These are phyloP conservation scores for Kluyveromyces starmeri DNA, from an alignment of 805 yeast genomes.

Conservation along the genomic window DNA sequence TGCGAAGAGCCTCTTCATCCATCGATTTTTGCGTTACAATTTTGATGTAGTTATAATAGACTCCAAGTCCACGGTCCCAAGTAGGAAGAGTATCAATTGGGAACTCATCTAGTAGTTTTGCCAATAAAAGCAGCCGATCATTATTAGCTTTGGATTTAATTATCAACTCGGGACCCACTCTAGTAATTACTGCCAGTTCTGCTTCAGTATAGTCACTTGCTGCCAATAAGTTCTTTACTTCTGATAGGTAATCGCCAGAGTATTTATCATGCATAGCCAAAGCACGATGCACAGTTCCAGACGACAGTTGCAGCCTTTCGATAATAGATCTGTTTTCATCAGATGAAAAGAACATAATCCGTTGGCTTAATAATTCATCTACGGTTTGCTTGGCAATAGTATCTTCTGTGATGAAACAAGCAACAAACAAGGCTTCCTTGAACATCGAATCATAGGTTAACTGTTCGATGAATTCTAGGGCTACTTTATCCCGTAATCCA, in stretches of 20 bases:
- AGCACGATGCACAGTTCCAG: conserved; percentile 41
- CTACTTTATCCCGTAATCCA: conserved; percentile 31
- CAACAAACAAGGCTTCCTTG: conserved; percentile 55
- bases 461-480: conserved; percentile 41
- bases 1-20: conserved; percentile 26
- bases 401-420: conserved; percentile 48
- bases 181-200: conserved; percentile 42
- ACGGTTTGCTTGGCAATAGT: conserved; percentile 35
- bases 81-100: conserved; percentile 36
- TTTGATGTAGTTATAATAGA: conserved; percentile 44
- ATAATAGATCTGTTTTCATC: conserved; percentile 16
- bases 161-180: conserved; percentile 68
- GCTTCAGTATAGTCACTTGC: conserved; percentile 60
- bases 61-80: conserved; percentile 52
- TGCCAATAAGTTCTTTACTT: conserved; percentile 49
- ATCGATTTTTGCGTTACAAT: conserved; percentile 20
- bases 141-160: conserved; percentile 35
- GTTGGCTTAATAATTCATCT: conserved; percentile 19
- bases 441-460: conserved; percentile 40
- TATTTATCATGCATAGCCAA: conserved; percentile 48
- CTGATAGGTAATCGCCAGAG: conserved; percentile 44
- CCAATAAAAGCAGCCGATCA: conserved; percentile 23
- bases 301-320: conserved; percentile 41
- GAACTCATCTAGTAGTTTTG: conserved; percentile 33
- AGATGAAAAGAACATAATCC: conserved; percentile 16